A percentile compares a stretch with the other conserved stretches of the same genome.
phyloP scores from a whole-genome alignment of 805 yeast genomes.

The Hanseniaspora singularis region DNA sequence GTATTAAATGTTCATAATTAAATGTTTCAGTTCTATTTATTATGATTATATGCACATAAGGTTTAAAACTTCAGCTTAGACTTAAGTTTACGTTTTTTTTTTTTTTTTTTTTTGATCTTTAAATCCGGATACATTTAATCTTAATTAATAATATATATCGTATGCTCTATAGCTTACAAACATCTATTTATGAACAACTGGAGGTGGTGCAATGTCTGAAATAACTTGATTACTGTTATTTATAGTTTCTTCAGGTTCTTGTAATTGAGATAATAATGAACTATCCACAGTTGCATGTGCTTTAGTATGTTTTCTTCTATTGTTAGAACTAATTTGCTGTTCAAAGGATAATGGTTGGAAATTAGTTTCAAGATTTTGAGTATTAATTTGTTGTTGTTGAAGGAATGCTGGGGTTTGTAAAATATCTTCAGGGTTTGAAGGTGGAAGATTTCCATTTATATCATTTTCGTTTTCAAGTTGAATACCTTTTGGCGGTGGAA shows the following conservation, averaged over 20 bases:
- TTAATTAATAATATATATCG: no score
- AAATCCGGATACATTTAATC: no score
- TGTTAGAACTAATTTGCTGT: constrained; percentile 9
- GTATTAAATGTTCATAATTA: no score
- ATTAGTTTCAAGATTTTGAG: not conserved
- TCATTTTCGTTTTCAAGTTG: not conserved
- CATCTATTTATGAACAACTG: constrained; percentile 2
- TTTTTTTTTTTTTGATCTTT: no score
- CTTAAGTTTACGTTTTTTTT: no score
- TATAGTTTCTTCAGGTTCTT: constrained; percentile 7
- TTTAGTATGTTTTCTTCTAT: constrained; percentile 7
- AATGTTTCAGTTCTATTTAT: no score
- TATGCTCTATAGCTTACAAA: no score
- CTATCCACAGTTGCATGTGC: not conserved
- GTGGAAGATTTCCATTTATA: not conserved
- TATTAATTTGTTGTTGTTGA: not conserved
- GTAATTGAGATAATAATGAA: constrained; percentile 5
- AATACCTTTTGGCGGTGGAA: constrained; percentile 42
- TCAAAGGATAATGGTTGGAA: constrained; percentile 14
- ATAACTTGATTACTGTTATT: not conserved
- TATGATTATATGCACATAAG: no score
- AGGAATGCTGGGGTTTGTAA: not conserved
- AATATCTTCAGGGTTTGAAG: constrained; percentile 5
- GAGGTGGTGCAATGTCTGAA: constrained; percentile 6
- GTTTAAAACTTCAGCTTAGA: no score